Conservation (phyloP, 805 yeast genomes). For the Myxozyma neotropica region DNA sequence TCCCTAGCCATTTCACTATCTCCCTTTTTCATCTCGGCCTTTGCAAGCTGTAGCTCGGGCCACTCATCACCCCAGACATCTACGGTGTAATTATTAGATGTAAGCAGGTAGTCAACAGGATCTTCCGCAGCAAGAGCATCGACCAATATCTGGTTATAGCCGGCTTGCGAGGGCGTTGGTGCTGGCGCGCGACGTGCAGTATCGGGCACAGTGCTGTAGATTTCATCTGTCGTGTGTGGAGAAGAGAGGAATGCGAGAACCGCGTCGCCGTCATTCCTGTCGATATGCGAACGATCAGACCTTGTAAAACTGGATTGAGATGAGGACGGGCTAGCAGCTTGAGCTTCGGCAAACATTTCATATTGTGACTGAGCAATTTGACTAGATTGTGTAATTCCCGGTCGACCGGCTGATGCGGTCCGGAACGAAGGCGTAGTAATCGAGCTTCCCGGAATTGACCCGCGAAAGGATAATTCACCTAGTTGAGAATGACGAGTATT, state of each 20-base stretch:
- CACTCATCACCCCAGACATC: conserved; percentile 35
- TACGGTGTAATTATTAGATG: conserved; percentile 23
- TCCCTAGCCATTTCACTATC: conserved; percentile 15
- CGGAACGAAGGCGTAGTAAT: not conserved
- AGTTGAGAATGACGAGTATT: not conserved
- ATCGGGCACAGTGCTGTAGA: conserved; percentile 17
- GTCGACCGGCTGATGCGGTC: not conserved
- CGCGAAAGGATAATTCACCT: not conserved
- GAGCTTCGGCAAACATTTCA: not conserved
- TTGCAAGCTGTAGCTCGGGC: conserved; percentile 23
- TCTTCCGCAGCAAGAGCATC: conserved; percentile 21
- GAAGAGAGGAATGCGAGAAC: conserved; percentile 27
- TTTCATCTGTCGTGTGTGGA: conserved; percentile 10
- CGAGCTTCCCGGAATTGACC: not conserved
- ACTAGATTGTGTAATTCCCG: not conserved
- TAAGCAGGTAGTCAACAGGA: conserved; percentile 30
- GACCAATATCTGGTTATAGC: conserved; percentile 13
- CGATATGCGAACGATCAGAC: not conserved
- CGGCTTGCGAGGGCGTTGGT: conserved; percentile 17
- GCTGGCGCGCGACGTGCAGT: conserved; percentile 5
- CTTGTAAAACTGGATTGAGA: not conserved
- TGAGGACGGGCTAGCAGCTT: not conserved
- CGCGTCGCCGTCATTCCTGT: conserved; percentile 24
- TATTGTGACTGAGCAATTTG: not conserved
- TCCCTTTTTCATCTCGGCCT: conserved; percentile 16